Conservation (phyloP, 2,329 filamentous ascomycete species). For the Penicillium sp. region DNA sequence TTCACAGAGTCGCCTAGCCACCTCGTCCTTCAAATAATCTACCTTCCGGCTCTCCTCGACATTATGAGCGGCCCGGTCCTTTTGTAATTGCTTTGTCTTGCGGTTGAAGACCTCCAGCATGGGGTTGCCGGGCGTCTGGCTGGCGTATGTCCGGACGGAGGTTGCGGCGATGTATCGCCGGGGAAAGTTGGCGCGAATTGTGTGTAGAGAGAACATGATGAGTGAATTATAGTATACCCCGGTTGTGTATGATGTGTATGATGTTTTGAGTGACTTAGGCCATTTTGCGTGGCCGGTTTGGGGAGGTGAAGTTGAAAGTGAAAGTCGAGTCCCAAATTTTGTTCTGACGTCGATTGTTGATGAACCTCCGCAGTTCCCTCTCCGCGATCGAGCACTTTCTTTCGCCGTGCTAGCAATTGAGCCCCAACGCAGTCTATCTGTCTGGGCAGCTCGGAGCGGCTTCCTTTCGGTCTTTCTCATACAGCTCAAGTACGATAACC, state of each 20-base stretch:
- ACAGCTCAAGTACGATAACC: background rate
- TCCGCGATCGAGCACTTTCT: conserved; percentile 13
- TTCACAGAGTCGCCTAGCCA: conserved; percentile 77
- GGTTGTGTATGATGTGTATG: background rate
- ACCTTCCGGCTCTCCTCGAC: conserved; percentile 68
- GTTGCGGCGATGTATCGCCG: conserved; percentile 14
- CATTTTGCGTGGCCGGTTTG: conserved; percentile 8
- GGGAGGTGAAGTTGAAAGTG: background rate
- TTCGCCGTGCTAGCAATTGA: conserved; percentile 5
- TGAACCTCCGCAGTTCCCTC: conserved; percentile 22
- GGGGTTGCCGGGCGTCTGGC: conserved; percentile 69
- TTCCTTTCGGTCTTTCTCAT: background rate
- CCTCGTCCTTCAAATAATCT: conserved; percentile 91
- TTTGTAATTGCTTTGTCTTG: conserved; percentile 81
- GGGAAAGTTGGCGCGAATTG: conserved; percentile 13
- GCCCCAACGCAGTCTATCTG: background rate
- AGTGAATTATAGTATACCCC: background rate
- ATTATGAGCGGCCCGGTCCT: conserved; percentile 73
- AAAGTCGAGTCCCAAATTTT: conserved; percentile 13
- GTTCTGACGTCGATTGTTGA: conserved; percentile 29
- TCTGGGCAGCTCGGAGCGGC: background rate
- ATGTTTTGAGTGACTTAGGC: background rate
- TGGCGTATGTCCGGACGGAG: conserved; percentile 59
- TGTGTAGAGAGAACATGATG: conserved; percentile 18
- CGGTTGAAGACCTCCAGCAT: conserved; percentile 88